phyloP scores from a whole-genome alignment of 2,329 filamentous ascomycete species.

The Nannizziopsis barbatae region DNA sequence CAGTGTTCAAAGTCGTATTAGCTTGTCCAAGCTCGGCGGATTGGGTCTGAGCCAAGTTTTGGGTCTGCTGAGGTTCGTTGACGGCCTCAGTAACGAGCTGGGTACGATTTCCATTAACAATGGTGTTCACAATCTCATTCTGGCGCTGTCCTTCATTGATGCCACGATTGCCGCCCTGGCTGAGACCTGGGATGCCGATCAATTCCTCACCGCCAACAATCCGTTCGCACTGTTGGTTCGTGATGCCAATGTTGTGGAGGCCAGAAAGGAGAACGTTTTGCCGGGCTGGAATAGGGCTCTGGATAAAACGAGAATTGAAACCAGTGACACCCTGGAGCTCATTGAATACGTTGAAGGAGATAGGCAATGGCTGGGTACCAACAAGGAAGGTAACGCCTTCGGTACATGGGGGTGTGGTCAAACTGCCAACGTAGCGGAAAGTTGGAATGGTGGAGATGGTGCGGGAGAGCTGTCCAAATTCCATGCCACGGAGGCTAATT shows the following conservation, averaged over 20 bases:
- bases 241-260: constrained; percentile 5
- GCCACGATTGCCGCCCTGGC: neutral
- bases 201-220: neutral
- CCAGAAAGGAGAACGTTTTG: constrained; percentile 8
- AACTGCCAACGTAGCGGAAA: constrained; percentile 43
- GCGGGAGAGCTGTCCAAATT: constrained; percentile 11
- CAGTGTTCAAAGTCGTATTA: neutral
- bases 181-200: neutral
- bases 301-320: constrained; percentile 15
- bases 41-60: neutral
- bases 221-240: neutral
- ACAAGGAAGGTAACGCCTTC: constrained; percentile 47
- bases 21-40: neutral
- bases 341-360: constrained; percentile 40
- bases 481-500: constrained; percentile 1
- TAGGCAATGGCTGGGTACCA: constrained; percentile 35
- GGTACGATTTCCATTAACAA: constrained; percentile 1
- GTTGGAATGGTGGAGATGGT: constrained; percentile 32
- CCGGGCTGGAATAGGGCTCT: constrained; percentile 3
- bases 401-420: constrained; percentile 53
- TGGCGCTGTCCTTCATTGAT: neutral
- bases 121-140: constrained; percentile 3
- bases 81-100: neutral
- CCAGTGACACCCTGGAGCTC: constrained; percentile 40
- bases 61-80: neutral